Base-by-base conservation (phyloP, 1,284 basidiomycete genomes). In the Crucibulum cyathiforme region DNA sequence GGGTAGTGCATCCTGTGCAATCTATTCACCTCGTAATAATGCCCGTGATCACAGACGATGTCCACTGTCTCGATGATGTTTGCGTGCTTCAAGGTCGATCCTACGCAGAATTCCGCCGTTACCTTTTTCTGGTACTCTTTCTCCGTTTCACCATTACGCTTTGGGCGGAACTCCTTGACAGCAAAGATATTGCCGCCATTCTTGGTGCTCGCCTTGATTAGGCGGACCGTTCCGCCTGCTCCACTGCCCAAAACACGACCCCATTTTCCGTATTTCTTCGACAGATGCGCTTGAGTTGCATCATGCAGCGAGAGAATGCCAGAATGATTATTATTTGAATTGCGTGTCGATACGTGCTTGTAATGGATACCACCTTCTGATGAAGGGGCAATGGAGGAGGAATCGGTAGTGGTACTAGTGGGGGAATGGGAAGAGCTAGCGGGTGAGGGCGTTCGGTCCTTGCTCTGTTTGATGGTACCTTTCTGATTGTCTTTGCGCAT, bases 231-330 rank as follows among this genome's bases (percentile, higher is more conserved):
- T 36, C 98, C 98, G 41, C 98, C 98, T 1, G 98, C 98, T 49
- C 98, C 98, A 10, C 92, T 94, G 13, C 98, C 98, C 12, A 99
- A 87, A 12, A 97, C 89, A 58, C 94, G 90, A 55, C 97, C 98
- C 94, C 97, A 98, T 76, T 99, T 99, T 65, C 98, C 98, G 71
- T 99, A 99, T 84, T 98, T 98, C 81, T 99, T 98, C 48, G 93
- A 84, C 59, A 99, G 82, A 73, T 98, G 95, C 5, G 95, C 95
- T 60, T 98, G 94, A 0, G 93, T 95, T 0, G 92, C 93, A 61
- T 90, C 87, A 34, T 90, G 89, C 31, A 95, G 83, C 3, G 90
- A 90, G 19, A 17, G n/a, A 36, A 77, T 67, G 6, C 84, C 82
- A 73, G 70, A 74, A 73, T 70, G 69, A n/a, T 63, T 47, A 12